Conservation (phyloP, 2,329 filamentous ascomycete species). For the Sporothrix protearum region DNA sequence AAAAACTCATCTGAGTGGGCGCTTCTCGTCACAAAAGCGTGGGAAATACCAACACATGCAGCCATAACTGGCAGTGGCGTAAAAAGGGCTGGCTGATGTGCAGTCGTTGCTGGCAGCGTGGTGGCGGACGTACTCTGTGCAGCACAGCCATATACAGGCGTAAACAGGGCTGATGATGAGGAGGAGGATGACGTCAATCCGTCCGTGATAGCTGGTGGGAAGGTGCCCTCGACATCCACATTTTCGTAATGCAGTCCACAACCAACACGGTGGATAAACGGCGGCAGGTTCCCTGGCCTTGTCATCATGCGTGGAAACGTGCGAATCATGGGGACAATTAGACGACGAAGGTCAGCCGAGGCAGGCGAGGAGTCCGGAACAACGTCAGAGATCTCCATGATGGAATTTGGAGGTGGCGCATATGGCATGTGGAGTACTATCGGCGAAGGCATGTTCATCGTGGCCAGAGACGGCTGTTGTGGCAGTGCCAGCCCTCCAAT, state of each 20-base stretch:
- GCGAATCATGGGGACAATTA: slow-evolving; percentile 32
- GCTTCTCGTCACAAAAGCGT: slow-evolving; percentile 30
- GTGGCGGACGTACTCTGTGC: too few species aligned
- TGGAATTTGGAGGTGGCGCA: neutral
- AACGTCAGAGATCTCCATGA: neutral
- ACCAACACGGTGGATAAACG: slow-evolving; percentile 34
- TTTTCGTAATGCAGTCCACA: slow-evolving; percentile 21
- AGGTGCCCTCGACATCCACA: neutral
- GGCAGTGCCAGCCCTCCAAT: neutral
- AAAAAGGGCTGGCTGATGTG: neutral
- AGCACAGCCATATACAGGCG: neutral
- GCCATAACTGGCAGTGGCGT: slow-evolving; percentile 27
- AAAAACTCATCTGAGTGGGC: slow-evolving; percentile 31
- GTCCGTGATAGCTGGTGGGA: neutral
- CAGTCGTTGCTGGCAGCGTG: neutral
- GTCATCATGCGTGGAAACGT: slow-evolving; percentile 35
- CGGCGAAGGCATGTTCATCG: neutral
- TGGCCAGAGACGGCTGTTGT: neutral
- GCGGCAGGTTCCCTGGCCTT: slow-evolving; percentile 34
- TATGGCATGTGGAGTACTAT: neutral
- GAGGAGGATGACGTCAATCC: neutral
- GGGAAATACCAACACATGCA: slow-evolving; percentile 32
- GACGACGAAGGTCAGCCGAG: slow-evolving; percentile 15
- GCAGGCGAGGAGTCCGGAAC: too few species aligned
- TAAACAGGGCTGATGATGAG: neutral